phyloP scores from a whole-genome alignment of 192 early-diverging fungal genomes.

The Umbelopsis sp. region DNA sequence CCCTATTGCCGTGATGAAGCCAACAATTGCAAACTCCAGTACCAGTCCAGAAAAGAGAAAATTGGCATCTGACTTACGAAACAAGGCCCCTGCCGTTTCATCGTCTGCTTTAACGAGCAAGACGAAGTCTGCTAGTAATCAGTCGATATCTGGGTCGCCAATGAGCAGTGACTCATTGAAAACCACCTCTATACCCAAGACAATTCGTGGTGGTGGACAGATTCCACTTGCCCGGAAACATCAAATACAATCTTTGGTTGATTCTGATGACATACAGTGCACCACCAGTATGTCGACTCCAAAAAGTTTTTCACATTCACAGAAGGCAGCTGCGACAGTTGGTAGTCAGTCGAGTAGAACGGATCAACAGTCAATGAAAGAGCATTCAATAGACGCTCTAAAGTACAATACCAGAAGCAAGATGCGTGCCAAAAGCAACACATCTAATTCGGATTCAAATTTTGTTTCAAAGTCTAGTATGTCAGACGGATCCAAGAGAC shows the following conservation, averaged over 20 bases:
- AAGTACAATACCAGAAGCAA: not conserved
- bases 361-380: not conserved
- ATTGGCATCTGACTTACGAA: not conserved
- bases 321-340: not conserved
- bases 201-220: slow-evolving; percentile 27
- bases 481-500: not conserved
- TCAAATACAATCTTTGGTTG: not conserved
- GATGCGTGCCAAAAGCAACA: not conserved
- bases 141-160: not conserved
- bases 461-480: not conserved
- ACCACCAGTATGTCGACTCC: slow-evolving; percentile 13
- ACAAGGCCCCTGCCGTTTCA: not conserved
- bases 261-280: slow-evolving; percentile 9
- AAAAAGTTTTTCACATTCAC: not conserved
- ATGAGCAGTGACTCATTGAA: not conserved
- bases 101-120: slow-evolving; percentile 15
- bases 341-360: slow-evolving; percentile 13
- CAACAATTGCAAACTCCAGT: not conserved
- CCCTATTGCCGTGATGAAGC: slow-evolving; percentile 16
- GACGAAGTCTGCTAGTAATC: not conserved
- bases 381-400: not conserved
- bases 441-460: not conserved
- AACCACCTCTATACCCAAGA: slow-evolving; percentile 16
- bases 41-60: not conserved
- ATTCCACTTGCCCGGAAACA: not conserved